Evolutionary conservation across 768 basidiomycete species (phyloP), one percentile per base, ranked within the genome.

Genomic region (Mycena alexandri): DNA sequence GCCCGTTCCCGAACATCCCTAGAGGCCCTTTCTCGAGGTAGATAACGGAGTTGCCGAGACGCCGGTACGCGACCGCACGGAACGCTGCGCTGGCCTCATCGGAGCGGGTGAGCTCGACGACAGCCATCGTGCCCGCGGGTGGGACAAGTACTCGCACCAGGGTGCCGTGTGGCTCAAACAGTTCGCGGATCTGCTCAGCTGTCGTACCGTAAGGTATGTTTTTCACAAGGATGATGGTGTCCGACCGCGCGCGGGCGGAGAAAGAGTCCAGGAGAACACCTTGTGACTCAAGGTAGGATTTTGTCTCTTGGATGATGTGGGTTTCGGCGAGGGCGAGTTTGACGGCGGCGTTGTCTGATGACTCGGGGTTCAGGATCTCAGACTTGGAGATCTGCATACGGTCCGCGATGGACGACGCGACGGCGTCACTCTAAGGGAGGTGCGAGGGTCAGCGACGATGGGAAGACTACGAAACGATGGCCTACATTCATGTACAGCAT

Each of bases 401-500:
- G 67, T 93, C 90, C 0, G 97, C 95, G 29, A 99, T 87, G 1
- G 95, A 96, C 1, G 93, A 91, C 0, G 91, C 90, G 0, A 99
- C 96, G 6, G 98, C 96, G 74, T 99, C 96, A 73, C 91, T 93
- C 96, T 98, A 42, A 44, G 38, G 54, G 61, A 44, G 44, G 50
- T 57, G 67, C 61, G 67, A 65, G 46, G 70, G 67, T 62, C 75
- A 75, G 65, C 65, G 65, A 69, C 50, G 38, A 61, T 51, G 33
- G 63, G 61, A 61, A n/a, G 22, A 46, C 42, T 38, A 14, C 55
- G 55, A 41, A 61, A 55, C 51, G 62, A 59, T 17, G n/a, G 90
- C 94, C 79, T 82, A 98, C 97, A 84, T 98, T 99, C 94, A 98
- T 96, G 75, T 96, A 98, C 63, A 99, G 77, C 86, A 95, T 92